These are phyloP conservation scores for Fusarium brachygibbosum DNA, from an alignment of 2,329 filamentous ascomycete species.

Conservation along the genomic window DNA sequence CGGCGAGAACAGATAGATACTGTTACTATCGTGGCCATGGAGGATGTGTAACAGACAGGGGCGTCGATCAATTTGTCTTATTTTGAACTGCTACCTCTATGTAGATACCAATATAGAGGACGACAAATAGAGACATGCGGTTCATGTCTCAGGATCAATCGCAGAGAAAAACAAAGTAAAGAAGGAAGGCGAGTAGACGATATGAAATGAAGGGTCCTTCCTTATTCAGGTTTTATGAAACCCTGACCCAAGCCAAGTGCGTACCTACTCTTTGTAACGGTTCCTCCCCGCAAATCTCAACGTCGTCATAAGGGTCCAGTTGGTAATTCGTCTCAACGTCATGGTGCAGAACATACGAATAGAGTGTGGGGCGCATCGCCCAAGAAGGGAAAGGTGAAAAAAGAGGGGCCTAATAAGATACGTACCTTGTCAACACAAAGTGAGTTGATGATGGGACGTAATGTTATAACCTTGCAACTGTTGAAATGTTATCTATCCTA, in stretches of 20 bases:
- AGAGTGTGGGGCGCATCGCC: neutral
- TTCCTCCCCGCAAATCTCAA: slow-evolving; percentile 19
- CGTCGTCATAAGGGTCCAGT: slow-evolving; percentile 44
- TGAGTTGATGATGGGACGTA: neutral
- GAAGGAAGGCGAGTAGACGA: neutral
- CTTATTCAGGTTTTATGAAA: slow-evolving; percentile 17
- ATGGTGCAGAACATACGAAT: slow-evolving; percentile 38
- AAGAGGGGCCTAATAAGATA: neutral
- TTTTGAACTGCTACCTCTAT: neutral
- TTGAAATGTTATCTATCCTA: neutral
- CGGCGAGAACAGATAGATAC: slow-evolving; percentile 9
- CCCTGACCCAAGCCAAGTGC: neutral
- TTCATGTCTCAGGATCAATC: neutral
- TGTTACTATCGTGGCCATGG: neutral
- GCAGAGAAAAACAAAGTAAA: neutral
- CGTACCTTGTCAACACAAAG: neutral
- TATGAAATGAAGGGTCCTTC: slow-evolving; percentile 5
- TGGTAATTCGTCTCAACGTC: slow-evolving; percentile 27
- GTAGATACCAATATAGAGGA: neutral
- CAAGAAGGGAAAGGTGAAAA: neutral
- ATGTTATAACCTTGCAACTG: neutral
- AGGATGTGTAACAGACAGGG: slow-evolving; percentile 2
- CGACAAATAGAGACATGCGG: neutral
- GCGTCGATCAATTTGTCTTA: slow-evolving; percentile 5
- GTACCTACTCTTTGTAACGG: neutral